These are phyloP conservation scores for Zarea fungicola DNA, from an alignment of 2,329 filamentous ascomycete genomes.

Conservation along the genomic window DNA sequence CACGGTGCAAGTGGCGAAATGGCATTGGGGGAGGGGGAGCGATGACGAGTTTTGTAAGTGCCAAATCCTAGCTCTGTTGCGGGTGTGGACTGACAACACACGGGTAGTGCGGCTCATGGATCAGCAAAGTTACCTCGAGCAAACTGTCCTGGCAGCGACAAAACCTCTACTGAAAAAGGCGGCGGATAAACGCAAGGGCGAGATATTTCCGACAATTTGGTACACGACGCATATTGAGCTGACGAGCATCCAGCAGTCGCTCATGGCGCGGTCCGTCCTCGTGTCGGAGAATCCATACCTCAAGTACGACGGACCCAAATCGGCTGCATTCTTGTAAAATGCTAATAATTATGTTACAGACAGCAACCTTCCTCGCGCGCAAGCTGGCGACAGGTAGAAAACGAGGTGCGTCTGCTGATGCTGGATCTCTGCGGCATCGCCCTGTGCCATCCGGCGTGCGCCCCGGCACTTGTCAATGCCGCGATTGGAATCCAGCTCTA, in stretches of 20 bases:
- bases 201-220: conserved; percentile 37
- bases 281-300: conserved; percentile 34
- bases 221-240: conserved; percentile 35
- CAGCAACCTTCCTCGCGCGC: conserved; percentile 23
- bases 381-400: conserved; percentile 32
- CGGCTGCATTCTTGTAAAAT: neutral
- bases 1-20: conserved; percentile 36
- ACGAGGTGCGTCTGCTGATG: conserved; percentile 32
- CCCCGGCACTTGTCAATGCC: conserved; percentile 34
- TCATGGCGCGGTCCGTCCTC: conserved; percentile 35
- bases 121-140: conserved; percentile 32
- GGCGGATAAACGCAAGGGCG: conserved; percentile 31
- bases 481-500: conserved; percentile 37
- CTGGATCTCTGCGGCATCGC: conserved; percentile 37
- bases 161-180: conserved; percentile 30
- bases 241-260: conserved; percentile 35
- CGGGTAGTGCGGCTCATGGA: conserved; percentile 29
- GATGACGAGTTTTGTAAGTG: conserved; percentile 34
- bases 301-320: conserved; percentile 21
- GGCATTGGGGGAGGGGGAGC: conserved; percentile 33
- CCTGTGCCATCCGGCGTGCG: conserved; percentile 32
- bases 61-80: neutral
- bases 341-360: conserved; percentile 15
- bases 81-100: neutral
- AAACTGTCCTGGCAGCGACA: conserved; percentile 26